Percentiles rank a stretch among this genome's conserved stretches.
Evolutionary conservation across 2,329 filamentous ascomycete species (phyloP).

Genomic region (Venturiaceae sp.): DNA sequence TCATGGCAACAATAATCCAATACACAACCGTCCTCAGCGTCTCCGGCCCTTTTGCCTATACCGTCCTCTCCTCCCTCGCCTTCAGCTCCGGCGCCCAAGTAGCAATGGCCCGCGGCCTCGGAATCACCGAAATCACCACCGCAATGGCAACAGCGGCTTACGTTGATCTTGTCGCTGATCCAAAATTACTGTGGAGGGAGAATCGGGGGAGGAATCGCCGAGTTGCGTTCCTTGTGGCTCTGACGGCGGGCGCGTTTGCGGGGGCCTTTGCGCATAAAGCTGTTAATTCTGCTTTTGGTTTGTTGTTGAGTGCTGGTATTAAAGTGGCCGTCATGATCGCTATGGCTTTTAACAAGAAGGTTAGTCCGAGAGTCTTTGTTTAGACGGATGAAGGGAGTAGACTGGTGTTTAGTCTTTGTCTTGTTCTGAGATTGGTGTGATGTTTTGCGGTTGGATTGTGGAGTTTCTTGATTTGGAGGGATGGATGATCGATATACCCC

Average conservation of each 20-base stretch:
- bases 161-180: constrained; percentile 37
- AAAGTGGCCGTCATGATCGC: not conserved
- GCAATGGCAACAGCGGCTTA: constrained; percentile 57
- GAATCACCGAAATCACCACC: constrained; percentile 52
- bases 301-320: not conserved
- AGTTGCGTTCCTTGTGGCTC: constrained; percentile 37
- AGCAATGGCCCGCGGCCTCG: constrained; percentile 43
- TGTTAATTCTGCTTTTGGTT: not conserved
- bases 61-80: constrained; percentile 42
- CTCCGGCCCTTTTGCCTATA: constrained; percentile 30
- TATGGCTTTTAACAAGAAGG: not conserved
- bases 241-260: constrained; percentile 40
- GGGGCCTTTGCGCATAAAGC: constrained; percentile 32
- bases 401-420: no score
- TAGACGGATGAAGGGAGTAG: no score
- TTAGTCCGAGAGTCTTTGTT: not conserved
- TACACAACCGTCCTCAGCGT: constrained; percentile 16
- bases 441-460: no score
- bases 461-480: no score
- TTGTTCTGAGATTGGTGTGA: no score
- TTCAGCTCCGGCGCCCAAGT: constrained; percentile 50
- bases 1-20: constrained; percentile 42
- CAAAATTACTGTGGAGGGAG: constrained; percentile 32
- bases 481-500: no score
- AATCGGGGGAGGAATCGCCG: constrained; percentile 44